Base-by-base conservation (phyloP, 192 early-diverging fungal species). In the Entophlyctis helioformis region DNA sequence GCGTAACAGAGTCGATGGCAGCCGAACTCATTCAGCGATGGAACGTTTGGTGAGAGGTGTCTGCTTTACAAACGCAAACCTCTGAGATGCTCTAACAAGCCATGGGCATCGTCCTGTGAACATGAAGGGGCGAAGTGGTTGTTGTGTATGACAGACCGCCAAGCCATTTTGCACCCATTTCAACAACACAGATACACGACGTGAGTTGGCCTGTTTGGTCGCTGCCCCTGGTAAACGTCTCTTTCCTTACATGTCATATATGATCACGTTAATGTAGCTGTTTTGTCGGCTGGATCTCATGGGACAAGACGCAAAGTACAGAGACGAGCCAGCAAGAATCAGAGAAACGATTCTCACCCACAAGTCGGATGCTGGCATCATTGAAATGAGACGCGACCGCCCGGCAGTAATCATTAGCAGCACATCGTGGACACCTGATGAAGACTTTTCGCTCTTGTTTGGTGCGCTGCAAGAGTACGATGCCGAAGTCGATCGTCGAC, bases 401-500 rank as follows among this genome's bases (percentile, higher is more conserved):
- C 86, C 86, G 2, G 72, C 69, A 48, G 60, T 98, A 37, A 58
- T 98, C 42, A 81, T 96, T 24, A 86, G 83, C 54, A 84, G 77
- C 57, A 94, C 91, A 19, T 83, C 78, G 53, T 98, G 91, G 91
- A 98, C 94, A 15, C 82, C 81, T 39, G 94, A 98, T 57, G 94
- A 98, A 51, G 94, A 98, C 57, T 95, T 98, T 64, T 71, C 67
- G 10, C 47, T 94, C 2, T 59, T 98, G 33, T 54, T 93, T 19
- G 62, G 76, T 1, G 89, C 63, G 5, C n/a, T 66, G 19, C 32
- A 35, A 23, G 20, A 24, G n/a, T 75, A 75, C 47, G 66, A 73
- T 19, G 20, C 21, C 5, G 20, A 21, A 13, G 42, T 86, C 1
- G 62, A 52, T 13, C 36, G 19, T 38, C 24, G 19, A 19, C 24